Conservation (phyloP, 805 yeast genomes). For the Yarrowia porcina region DNA sequence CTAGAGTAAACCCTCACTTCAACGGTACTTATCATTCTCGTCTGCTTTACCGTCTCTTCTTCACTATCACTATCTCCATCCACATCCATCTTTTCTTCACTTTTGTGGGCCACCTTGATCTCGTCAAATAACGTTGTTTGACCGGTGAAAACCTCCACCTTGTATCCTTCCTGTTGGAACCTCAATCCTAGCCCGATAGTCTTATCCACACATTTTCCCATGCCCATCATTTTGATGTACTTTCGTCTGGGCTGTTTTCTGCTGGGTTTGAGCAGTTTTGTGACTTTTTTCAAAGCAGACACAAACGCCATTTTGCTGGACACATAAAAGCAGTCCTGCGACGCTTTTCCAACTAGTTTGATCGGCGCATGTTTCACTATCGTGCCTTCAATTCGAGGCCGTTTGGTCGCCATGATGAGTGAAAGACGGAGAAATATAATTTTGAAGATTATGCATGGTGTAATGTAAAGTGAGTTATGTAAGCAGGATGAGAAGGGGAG, state of each 20-base stretch:
- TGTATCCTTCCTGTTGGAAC: slow-evolving; percentile 51
- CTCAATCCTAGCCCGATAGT: slow-evolving; percentile 60
- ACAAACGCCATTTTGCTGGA: slow-evolving; percentile 68
- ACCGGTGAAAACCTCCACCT: slow-evolving; percentile 60
- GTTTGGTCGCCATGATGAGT: background rate
- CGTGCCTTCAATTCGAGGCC: background rate
- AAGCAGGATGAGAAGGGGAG: too few species aligned
- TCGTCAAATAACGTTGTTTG: slow-evolving; percentile 74
- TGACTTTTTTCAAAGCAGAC: slow-evolving; percentile 65
- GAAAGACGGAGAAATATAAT: background rate
- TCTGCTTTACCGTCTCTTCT: slow-evolving; percentile 35
- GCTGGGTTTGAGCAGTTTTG: slow-evolving; percentile 49
- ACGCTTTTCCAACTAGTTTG: slow-evolving; percentile 1
- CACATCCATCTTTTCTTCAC: background rate
- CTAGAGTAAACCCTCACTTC: slow-evolving; percentile 42
- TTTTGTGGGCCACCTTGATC: slow-evolving; percentile 34
- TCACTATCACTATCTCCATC: slow-evolving; percentile 26
- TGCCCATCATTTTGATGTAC: slow-evolving; percentile 60
- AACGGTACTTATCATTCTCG: slow-evolving; percentile 44
- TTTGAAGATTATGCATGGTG: background rate
- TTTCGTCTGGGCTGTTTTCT: slow-evolving; percentile 41
- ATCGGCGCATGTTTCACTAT: slow-evolving; percentile 24
- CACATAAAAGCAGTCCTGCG: slow-evolving; percentile 44
- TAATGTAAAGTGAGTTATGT: too few species aligned
- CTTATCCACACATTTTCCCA: slow-evolving; percentile 70